These are phyloP conservation scores for Rhododendron vialii DNA, from an alignment of 148 eudicot genomes.

Conservation along the genomic window DNA sequence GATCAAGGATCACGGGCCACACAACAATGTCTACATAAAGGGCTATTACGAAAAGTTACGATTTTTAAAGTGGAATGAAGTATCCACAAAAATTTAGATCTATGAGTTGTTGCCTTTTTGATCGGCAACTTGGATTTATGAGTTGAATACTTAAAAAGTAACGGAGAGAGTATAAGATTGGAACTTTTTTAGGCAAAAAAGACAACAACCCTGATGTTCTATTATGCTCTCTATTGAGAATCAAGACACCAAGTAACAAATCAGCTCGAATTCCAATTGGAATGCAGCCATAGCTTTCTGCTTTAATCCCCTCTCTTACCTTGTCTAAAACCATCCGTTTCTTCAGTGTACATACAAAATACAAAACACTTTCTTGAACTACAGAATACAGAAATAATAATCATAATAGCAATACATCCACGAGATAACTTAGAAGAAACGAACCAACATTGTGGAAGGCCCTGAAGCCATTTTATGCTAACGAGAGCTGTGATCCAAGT, in stretches of 20 bases:
- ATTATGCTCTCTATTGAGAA: not conserved
- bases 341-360: not conserved
- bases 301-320: not conserved
- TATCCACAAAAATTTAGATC: too few relatives aligned
- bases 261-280: not conserved
- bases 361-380: not conserved
- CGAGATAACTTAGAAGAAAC: not conserved
- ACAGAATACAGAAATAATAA: not conserved
- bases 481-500: slow-evolving; percentile 16
- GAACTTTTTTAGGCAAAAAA: not conserved
- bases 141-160: too few relatives aligned
- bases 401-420: not conserved
- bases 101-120: too few relatives aligned
- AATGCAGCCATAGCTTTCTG: not conserved
- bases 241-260: not conserved
- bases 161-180: not conserved
- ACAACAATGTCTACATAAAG: too few relatives aligned
- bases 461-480: slow-evolving; percentile 13
- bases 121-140: too few relatives aligned
- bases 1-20: too few relatives aligned
- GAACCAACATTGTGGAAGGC: not conserved
- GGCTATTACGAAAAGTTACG: too few relatives aligned
- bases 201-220: not conserved
- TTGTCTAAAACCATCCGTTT: not conserved
- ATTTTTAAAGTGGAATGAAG: too few relatives aligned